Base-by-base conservation (phyloP, 495 filamentous ascomycete species). In the Aspergillus indologenus region DNA sequence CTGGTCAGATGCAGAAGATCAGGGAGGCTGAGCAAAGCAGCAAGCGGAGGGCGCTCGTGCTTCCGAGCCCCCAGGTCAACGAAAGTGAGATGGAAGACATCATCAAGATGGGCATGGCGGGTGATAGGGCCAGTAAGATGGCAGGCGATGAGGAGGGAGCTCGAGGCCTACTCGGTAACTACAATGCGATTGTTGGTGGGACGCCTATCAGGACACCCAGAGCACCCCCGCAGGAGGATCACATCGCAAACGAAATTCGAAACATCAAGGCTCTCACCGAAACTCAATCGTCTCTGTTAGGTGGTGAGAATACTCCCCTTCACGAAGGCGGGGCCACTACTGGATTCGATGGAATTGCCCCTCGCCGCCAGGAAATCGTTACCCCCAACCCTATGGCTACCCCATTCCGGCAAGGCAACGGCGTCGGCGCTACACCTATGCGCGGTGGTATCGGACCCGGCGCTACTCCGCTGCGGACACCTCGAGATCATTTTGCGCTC, bases 321-420 rank as follows among this genome's bases (percentile, higher is more conserved):
- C 84, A 91, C 59, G 89, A 96, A 64, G 90, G 90, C 19, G 76
- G 79, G 42, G 86, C 83, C 11, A 92, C 91, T 22, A 96, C 93
- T 26, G 92, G 92, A 0, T 96, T 96, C 65, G 90, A 96, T 61
- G 89, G 92, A 19, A 86, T 88, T 23, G 85, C 90, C 7, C 93
- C 93, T 44, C 82, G 90, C 57, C 86, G 84, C 65, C 90, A 95
- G 61, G 79, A 87, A 18, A 82, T 96, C 29, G 81, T 90, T 20
- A 98, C 94, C 2, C 95, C 94, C 1, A 98, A 98, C 70, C 94
- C 94, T 20, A 79, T 98, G 75, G 92, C 94, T 12, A 98, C 94
- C 4, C 95, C 94, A 17, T 83, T 96, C 61, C 86, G 90, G 49
- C 77, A 86, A 62, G 81, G 73, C 53, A 83, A 83, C 65, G 90